A percentile compares a stretch with the other conserved stretches of the same genome.
These are phyloP conservation scores for Terana coerulea DNA, from an alignment of 768 basidiomycete species.

Conservation along the genomic window DNA sequence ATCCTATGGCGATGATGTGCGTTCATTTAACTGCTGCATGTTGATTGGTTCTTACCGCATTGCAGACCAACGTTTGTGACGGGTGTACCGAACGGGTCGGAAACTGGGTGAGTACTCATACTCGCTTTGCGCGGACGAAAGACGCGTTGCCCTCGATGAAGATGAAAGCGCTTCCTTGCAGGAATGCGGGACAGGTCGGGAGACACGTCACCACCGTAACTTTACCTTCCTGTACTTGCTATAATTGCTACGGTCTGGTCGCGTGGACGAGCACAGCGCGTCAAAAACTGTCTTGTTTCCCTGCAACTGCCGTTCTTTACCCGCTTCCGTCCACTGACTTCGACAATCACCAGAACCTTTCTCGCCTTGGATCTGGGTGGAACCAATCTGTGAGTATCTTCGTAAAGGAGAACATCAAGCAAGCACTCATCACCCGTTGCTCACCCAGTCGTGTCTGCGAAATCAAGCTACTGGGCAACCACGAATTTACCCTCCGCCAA, in stretches of 20 bases:
- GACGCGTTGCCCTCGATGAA: neutral
- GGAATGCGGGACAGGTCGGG: slow-evolving; percentile 1
- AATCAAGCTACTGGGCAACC: slow-evolving; percentile 85
- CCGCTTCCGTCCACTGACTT: neutral
- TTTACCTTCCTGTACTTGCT: too few relatives aligned
- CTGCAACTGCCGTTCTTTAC: too few relatives aligned
- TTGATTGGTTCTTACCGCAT: neutral
- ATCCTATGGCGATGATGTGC: slow-evolving; percentile 92
- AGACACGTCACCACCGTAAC: too few relatives aligned
- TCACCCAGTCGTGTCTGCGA: slow-evolving; percentile 91
- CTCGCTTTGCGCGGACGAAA: neutral
- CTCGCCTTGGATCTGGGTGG: slow-evolving; percentile 96
- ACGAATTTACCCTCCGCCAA: slow-evolving; percentile 85
- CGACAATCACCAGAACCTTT: slow-evolving; percentile 65
- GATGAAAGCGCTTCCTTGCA: too few relatives aligned
- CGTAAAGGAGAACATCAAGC: too few relatives aligned
- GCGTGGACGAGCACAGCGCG: neutral
- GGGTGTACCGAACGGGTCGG: slow-evolving; percentile 91
- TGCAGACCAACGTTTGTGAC: slow-evolving; percentile 89
- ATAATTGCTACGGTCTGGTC: neutral
- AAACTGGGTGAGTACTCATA: slow-evolving; percentile 66
- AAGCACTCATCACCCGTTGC: too few relatives aligned
- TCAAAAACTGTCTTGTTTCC: too few relatives aligned
- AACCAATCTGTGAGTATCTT: slow-evolving; percentile 85
- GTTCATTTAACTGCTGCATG: slow-evolving; percentile 19